Evolutionary conservation across 805 yeast genomes (phyloP).

Genomic region (Nakazawaea ambrosiae): DNA sequence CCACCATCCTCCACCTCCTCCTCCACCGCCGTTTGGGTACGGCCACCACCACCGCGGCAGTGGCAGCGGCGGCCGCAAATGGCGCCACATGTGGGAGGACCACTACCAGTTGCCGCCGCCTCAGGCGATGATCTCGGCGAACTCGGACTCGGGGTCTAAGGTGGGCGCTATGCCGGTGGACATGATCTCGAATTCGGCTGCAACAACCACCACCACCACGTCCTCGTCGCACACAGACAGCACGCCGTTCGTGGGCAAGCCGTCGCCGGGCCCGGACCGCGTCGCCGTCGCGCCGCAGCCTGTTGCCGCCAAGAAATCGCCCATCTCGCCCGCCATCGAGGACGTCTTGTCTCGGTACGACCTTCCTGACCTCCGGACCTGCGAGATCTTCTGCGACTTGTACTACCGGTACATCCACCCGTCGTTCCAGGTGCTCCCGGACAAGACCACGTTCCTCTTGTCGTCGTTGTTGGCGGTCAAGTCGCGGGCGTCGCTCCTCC

Average conservation of each 20-base stretch:
- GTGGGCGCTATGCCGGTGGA: neutral
- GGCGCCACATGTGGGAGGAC: slow-evolving; percentile 1
- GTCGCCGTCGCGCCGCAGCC: neutral
- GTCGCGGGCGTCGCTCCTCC: slow-evolving; percentile 8
- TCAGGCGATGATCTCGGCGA: slow-evolving; percentile 10
- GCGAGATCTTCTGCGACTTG: slow-evolving; percentile 27
- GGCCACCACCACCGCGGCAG: slow-evolving; percentile 12
- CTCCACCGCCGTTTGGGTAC: neutral
- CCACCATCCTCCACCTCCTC: neutral
- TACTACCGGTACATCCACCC: slow-evolving; percentile 35
- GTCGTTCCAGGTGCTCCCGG: slow-evolving; percentile 28
- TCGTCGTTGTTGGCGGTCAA: neutral
- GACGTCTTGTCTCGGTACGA: slow-evolving; percentile 14
- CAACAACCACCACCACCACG: neutral
- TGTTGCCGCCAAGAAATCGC: neutral
- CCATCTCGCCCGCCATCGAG: neutral
- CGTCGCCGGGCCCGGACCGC: no score
- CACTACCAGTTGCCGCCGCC: slow-evolving; percentile 13
- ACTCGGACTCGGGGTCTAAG: neutral
- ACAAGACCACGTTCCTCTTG: slow-evolving; percentile 23
- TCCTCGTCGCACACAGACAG: neutral
- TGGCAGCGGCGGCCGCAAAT: slow-evolving; percentile 4
- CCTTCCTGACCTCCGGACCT: slow-evolving; percentile 29
- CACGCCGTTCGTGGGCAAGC: neutral
- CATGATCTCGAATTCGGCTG: neutral